Conservation (phyloP, 2,329 filamentous ascomycete species). For the Knufia petricola region DNA sequence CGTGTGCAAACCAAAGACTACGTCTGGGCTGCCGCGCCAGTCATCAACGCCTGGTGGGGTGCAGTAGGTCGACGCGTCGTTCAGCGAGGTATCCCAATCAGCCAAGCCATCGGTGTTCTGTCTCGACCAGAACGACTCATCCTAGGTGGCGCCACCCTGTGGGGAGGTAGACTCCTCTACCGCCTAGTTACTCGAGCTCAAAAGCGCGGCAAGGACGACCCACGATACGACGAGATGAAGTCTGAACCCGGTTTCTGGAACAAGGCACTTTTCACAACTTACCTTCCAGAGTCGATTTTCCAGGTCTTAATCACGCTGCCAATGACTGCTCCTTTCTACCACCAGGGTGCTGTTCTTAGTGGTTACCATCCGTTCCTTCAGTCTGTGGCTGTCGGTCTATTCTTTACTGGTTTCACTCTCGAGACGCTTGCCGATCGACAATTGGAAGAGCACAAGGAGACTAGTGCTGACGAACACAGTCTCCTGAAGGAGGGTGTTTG, state of each 20-base stretch:
- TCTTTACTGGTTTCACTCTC: constrained; percentile 46
- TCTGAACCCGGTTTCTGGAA: constrained; percentile 49
- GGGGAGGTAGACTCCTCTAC: constrained; percentile 49
- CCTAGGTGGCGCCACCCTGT: constrained; percentile 47
- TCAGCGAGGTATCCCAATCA: constrained; percentile 37
- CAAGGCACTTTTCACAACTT: constrained; percentile 44
- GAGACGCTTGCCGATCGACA: constrained; percentile 50
- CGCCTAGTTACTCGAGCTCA: constrained; percentile 38
- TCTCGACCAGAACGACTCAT: constrained; percentile 48
- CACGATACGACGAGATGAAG: constrained; percentile 46
- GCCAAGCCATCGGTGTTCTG: constrained; percentile 39
- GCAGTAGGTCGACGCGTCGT: constrained; percentile 45
- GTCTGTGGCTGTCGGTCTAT: constrained; percentile 44
- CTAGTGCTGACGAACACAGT: constrained; percentile 25
- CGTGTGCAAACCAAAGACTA: constrained; percentile 53
- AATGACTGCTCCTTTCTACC: constrained; percentile 47
- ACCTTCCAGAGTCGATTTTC: constrained; percentile 49
- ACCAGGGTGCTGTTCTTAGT: constrained; percentile 20
- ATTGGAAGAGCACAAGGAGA: constrained; percentile 41
- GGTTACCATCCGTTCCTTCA: constrained; percentile 24
- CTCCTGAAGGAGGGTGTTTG: constrained; percentile 50
- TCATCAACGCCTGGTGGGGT: constrained; percentile 52
- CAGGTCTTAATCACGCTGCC: constrained; percentile 49
- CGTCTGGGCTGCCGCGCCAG: constrained; percentile 47
- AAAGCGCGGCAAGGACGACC: constrained; percentile 43